Percentiles rank a stretch among this genome's conserved stretches.
Conservation (phyloP, 495 filamentous ascomycete genomes). For the Aspergillus cavernicola region DNA sequence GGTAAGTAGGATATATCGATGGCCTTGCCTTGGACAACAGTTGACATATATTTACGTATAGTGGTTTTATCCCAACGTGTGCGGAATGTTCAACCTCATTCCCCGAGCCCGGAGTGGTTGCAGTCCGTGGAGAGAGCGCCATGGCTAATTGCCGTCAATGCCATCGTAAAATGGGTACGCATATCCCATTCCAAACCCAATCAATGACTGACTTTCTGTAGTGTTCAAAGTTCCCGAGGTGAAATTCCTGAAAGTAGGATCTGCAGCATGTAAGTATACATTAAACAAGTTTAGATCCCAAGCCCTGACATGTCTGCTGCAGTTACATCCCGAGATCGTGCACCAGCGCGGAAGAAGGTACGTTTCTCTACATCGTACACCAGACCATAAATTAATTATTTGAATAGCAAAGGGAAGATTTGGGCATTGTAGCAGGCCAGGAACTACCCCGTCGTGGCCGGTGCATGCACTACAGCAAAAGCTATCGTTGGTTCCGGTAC, state of each 20-base stretch:
- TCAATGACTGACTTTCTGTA: constrained; percentile 13
- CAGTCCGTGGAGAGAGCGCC: constrained; percentile 71
- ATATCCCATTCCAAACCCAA: not conserved
- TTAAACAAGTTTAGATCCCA: no score
- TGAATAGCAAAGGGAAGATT: constrained; percentile 54
- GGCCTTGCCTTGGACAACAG: not conserved
- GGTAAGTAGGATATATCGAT: constrained; percentile 35
- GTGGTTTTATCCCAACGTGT: constrained; percentile 81
- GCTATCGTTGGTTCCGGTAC: constrained; percentile 81
- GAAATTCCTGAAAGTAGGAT: constrained; percentile 71
- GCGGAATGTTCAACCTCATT: constrained; percentile 69
- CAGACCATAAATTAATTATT: not conserved
- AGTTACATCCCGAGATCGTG: constrained; percentile 32
- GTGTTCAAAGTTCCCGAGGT: constrained; percentile 74
- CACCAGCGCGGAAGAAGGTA: constrained; percentile 54
- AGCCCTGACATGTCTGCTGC: constrained; percentile 9
- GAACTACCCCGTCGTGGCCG: constrained; percentile 72
- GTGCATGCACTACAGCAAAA: constrained; percentile 75
- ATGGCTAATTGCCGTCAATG: constrained; percentile 79
- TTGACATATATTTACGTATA: constrained; percentile 23
- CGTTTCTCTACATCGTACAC: not conserved
- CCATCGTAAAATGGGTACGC: constrained; percentile 72
- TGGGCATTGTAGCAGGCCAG: constrained; percentile 76
- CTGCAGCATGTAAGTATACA: constrained; percentile 40
- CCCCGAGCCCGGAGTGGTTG: constrained; percentile 58